Base-by-base conservation (phyloP, 352 stramenopile species). In the Phytophthora nicotianae region DNA sequence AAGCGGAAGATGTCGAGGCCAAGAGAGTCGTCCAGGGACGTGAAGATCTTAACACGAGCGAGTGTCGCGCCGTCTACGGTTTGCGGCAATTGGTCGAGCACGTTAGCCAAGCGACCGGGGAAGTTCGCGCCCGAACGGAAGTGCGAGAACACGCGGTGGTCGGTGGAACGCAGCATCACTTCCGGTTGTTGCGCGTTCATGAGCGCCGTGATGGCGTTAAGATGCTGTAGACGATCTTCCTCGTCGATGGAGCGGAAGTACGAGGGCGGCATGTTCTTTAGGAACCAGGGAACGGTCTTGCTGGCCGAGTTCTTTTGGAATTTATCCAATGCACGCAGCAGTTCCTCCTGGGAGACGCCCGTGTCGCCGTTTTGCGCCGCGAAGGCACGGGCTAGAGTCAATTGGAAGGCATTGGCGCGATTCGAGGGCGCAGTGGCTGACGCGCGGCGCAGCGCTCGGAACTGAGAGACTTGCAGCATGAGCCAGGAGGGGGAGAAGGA, bases 11-110 rank as follows among this genome's bases (percentile, higher is more conserved):
- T 88, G 57, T 96, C 86, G 38, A 97, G 72, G 5, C 83, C 86
- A 4, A 97, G 68, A 21, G 80, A 92, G 49, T 93, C 83, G 55
- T 97, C 89, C 6, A 90, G 50, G 13, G 89, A 86, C 48, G 87
- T 94, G 72, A 96, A 97, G 65, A 96, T 91, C 81, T 97, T 96
- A 70, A 97, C 89, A 61, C 89, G 83, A 16, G 85, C 79, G 10
- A 95, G 74, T 46, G 86, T 76, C 4, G 68, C 79, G 61, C 72
- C 74, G 60, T 91, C 74, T 19, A 90, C 76, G 24, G 69, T 75
- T 58, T 82, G 83, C 32, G 86, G 82, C 27, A 94, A 62, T 64
- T 93, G 81, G 19, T 77, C 70, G 21, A 90, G 64, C 54, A 94
- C 80, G 45, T 94, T 84, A 16, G 81, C 74, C 41, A 92, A 63